A percentile compares a stretch with the other conserved stretches of the same genome.
phyloP scores from a whole-genome alignment of 495 filamentous ascomycete species.

The Talaromyces borbonicus region DNA sequence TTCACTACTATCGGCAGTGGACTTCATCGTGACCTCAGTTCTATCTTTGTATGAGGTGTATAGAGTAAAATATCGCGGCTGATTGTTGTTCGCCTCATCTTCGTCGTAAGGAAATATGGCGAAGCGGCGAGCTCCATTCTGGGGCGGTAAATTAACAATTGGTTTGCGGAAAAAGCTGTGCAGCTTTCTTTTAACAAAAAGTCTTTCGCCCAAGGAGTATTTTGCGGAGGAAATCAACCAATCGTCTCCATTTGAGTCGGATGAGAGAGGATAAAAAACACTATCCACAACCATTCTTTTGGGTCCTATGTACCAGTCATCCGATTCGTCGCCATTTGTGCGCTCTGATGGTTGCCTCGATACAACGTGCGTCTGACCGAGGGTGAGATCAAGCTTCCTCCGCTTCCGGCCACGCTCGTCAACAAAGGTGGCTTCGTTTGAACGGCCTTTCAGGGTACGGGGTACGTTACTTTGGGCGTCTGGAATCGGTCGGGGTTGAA shows the following conservation, averaged over 20 bases:
- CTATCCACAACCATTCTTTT: conserved; percentile 9
- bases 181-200: conserved; percentile 19
- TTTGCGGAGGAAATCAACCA: conserved; percentile 14
- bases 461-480: neutral
- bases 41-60: conserved; percentile 16
- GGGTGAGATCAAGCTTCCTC: conserved; percentile 18
- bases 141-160: conserved; percentile 10
- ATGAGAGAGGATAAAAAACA: conserved; percentile 16
- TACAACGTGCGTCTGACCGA: neutral
- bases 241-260: conserved; percentile 9
- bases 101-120: conserved; percentile 20
- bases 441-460: conserved; percentile 2
- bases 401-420: conserved; percentile 35
- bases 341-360: neutral
- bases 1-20: conserved; percentile 1
- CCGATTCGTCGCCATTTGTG: neutral
- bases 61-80: conserved; percentile 16
- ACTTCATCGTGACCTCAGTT: conserved; percentile 17
- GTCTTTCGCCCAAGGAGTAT: conserved; percentile 15
- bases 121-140: conserved; percentile 6
- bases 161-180: conserved; percentile 15
- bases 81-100: conserved; percentile 5
- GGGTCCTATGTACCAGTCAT: conserved; percentile 24
- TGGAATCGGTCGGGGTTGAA: neutral
- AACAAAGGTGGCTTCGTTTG: conserved; percentile 19